These are phyloP conservation scores for Phaeosphaeria sp. DNA, from an alignment of 2,329 filamentous ascomycete species.

Conservation along the genomic window DNA sequence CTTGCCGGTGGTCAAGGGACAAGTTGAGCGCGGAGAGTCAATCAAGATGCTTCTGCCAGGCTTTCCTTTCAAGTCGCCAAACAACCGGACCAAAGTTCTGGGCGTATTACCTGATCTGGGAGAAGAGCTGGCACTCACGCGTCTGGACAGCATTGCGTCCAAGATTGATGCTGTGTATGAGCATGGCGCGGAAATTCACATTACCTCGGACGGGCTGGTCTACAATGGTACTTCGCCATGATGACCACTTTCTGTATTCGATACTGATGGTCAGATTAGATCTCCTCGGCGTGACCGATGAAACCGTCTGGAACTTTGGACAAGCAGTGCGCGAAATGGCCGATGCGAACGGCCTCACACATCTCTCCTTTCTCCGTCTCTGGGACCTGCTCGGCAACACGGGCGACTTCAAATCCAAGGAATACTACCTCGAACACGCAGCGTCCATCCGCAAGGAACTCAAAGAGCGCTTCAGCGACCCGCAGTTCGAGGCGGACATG, in stretches of 20 bases:
- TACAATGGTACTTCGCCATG: constrained; percentile 41
- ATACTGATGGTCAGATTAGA: constrained; percentile 27
- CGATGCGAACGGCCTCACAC: constrained; percentile 18
- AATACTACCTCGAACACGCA: constrained; percentile 30
- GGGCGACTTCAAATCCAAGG: constrained; percentile 16
- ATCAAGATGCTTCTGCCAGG: constrained; percentile 56
- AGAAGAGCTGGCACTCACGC: constrained; percentile 52
- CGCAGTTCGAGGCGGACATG: constrained; percentile 38
- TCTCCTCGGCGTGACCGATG: constrained; percentile 51
- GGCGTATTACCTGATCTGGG: constrained; percentile 54
- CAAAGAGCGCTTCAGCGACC: constrained; percentile 27
- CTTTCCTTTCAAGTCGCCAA: constrained; percentile 69
- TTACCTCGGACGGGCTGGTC: constrained; percentile 54
- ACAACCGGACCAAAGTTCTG: constrained; percentile 61
- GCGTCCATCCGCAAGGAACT: constrained; percentile 33
- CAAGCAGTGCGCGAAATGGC: constrained; percentile 21
- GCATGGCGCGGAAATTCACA: constrained; percentile 50
- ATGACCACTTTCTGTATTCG: background rate
- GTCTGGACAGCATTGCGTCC: constrained; percentile 51
- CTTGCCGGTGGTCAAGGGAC: constrained; percentile 21
- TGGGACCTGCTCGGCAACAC: constrained; percentile 23
- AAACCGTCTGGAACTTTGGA: constrained; percentile 50
- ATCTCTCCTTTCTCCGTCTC: constrained; percentile 22
- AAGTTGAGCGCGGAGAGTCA: constrained; percentile 26
- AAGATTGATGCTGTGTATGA: constrained; percentile 50